These are phyloP conservation scores for Betula pendula DNA, from an alignment of 306 rosid genomes.

Conservation along the genomic window DNA sequence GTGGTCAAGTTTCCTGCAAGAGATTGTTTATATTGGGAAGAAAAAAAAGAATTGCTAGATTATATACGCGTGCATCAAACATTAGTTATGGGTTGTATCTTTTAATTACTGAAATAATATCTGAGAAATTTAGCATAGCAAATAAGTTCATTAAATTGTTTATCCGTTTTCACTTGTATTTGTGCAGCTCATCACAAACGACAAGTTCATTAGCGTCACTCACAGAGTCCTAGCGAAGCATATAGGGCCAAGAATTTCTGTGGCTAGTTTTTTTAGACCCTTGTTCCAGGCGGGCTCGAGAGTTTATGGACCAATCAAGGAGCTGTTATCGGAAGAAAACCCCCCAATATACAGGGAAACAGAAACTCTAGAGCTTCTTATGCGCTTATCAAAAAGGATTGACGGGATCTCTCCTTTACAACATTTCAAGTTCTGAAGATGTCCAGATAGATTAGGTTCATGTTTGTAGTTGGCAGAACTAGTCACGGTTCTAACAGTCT, in stretches of 20 bases:
- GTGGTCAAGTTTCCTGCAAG: too few relatives aligned
- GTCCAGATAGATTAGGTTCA: neutral
- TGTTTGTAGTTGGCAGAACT: too few relatives aligned
- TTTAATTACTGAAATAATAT: too few relatives aligned
- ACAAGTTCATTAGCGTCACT: slow-evolving; percentile 13
- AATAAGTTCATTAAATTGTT: too few relatives aligned
- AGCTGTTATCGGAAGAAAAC: slow-evolving; percentile 16
- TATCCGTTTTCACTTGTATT: neutral
- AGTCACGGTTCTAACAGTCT: too few relatives aligned
- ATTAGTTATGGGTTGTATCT: too few relatives aligned
- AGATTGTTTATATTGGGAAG: too few relatives aligned
- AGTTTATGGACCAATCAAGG: slow-evolving; percentile 23
- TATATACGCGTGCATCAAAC: too few relatives aligned
- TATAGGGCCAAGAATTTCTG: slow-evolving; percentile 20
- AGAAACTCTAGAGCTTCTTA: neutral
- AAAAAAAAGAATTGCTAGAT: too few relatives aligned
- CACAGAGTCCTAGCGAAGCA: slow-evolving; percentile 28
- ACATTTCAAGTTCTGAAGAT: slow-evolving; percentile 12
- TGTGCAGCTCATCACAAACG: slow-evolving; percentile 29
- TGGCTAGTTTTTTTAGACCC: slow-evolving; percentile 18
- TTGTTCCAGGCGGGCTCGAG: neutral
- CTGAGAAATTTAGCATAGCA: too few relatives aligned
- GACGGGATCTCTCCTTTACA: slow-evolving; percentile 5
- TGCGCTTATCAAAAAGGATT: neutral
- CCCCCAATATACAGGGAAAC: slow-evolving; percentile 21